Conservation (phyloP, 2,329 filamentous ascomycete genomes). For the Fusarium sp. region DNA sequence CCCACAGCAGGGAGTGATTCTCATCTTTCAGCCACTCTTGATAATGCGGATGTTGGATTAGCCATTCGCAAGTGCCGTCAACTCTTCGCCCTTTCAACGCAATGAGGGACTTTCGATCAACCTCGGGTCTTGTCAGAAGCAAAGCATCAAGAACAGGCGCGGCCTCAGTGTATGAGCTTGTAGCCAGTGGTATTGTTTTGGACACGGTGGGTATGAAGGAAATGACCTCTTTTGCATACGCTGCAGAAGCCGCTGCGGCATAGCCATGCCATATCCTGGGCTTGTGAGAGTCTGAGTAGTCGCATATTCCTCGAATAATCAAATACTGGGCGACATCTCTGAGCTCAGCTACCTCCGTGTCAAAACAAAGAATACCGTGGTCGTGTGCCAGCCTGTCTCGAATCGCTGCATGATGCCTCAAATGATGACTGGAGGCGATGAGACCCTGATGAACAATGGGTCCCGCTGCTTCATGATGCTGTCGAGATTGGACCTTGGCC, state of each 20-base stretch:
- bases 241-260: not conserved
- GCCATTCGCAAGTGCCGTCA: conserved; percentile 7
- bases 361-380: not conserved
- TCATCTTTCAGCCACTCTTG: not conserved
- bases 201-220: not conserved
- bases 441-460: not conserved
- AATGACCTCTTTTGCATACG: conserved; percentile 4
- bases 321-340: not conserved
- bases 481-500: no score
- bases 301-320: conserved; percentile 1
- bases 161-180: not conserved
- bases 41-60: not conserved
- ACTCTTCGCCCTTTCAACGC: conserved; percentile 4
- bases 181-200: not conserved
- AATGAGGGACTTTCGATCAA: not conserved
- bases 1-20: not conserved
- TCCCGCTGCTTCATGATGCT: not conserved
- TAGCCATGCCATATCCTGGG: not conserved
- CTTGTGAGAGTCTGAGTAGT: not conserved
- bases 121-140: conserved; percentile 5
- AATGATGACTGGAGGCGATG: not conserved
- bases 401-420: not conserved
- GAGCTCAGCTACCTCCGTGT: not conserved
- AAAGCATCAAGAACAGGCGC: conserved; percentile 3
- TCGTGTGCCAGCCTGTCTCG: not conserved